Percentiles rank a stretch among this genome's conserved stretches.
Conservation (phyloP, 345 rosid genomes). For the Dipteronia dyeriana region DNA sequence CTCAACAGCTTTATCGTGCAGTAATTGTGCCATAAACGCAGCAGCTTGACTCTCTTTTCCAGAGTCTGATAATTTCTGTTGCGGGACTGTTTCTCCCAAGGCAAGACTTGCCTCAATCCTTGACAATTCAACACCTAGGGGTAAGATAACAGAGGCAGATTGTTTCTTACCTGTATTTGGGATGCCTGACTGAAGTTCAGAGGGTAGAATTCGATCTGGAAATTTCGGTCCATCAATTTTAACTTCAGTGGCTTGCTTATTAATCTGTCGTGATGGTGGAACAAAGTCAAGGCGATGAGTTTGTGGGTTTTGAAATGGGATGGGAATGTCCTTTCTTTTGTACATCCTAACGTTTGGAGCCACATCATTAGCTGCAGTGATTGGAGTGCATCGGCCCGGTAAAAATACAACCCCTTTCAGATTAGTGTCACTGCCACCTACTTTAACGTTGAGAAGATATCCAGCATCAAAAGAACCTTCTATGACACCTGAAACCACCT, state of each 20-base stretch:
- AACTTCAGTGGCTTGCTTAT: slow-evolving; percentile 35
- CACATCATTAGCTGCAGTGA: slow-evolving; percentile 61
- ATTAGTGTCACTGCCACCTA: slow-evolving; percentile 46
- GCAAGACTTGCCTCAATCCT: slow-evolving; percentile 29
- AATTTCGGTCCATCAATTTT: slow-evolving; percentile 22
- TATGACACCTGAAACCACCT: slow-evolving; percentile 56
- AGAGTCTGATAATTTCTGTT: slow-evolving; percentile 31
- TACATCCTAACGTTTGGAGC: slow-evolving; percentile 67
- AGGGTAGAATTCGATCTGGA: slow-evolving; percentile 26
- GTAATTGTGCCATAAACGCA: slow-evolving; percentile 22
- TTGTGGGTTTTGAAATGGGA: slow-evolving; percentile 37
- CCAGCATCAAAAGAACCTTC: slow-evolving; percentile 71
- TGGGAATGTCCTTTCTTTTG: slow-evolving; percentile 38
- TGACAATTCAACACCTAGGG: slow-evolving; percentile 31
- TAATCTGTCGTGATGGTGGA: slow-evolving; percentile 27
- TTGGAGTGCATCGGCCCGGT: slow-evolving; percentile 43
- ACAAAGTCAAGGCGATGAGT: slow-evolving; percentile 15
- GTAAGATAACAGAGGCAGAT: slow-evolving; percentile 25
- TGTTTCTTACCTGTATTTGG: slow-evolving; percentile 32
- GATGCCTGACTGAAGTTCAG: slow-evolving; percentile 26
- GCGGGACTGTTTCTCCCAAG: slow-evolving; percentile 18
- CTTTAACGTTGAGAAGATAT: slow-evolving; percentile 58
- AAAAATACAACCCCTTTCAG: slow-evolving; percentile 62
- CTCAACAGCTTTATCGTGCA: slow-evolving; percentile 23
- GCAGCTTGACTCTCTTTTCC: slow-evolving; percentile 29